Percentiles rank a stretch among this genome's conserved stretches.
Evolutionary conservation across 2,329 filamentous ascomycete genomes (phyloP).

Genomic region (Albifimbria verrucaria): DNA sequence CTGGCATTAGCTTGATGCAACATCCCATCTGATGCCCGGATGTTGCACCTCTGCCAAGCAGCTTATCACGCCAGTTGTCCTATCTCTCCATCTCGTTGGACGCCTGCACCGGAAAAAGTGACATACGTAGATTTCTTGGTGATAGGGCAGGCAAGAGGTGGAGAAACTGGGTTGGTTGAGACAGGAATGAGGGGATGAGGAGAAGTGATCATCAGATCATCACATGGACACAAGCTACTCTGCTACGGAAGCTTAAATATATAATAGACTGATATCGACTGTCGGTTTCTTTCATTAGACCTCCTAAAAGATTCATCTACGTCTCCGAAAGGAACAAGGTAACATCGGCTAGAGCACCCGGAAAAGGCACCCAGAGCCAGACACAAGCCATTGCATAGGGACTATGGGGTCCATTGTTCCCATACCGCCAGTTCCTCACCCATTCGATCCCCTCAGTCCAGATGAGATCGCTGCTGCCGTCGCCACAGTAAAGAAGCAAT

Average conservation of each 20-base stretch:
- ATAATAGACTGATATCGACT: background rate
- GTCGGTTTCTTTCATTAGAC: background rate
- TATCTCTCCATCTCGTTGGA: background rate
- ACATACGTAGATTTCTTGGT: background rate
- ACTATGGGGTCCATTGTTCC: background rate
- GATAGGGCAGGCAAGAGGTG: background rate
- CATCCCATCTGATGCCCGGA: background rate
- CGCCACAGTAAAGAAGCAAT: constrained; percentile 62
- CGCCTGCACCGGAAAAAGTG: background rate
- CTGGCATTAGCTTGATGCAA: background rate
- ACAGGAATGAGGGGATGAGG: background rate
- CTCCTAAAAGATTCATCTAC: too few species aligned
- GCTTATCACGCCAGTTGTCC: background rate
- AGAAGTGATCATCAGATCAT: background rate
- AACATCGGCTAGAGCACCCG: background rate
- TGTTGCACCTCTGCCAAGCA: background rate
- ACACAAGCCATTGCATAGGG: background rate
- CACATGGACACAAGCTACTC: too few species aligned
- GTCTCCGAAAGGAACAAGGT: too few species aligned
- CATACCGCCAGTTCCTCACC: constrained; percentile 11
- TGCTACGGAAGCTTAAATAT: background rate
- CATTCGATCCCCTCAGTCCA: constrained; percentile 28
- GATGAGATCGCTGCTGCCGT: constrained; percentile 73
- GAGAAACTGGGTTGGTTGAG: background rate
- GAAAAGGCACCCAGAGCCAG: background rate